phyloP scores from a whole-genome alignment of 805 yeast species.

The Wickerhamomyces rabaulensis region DNA sequence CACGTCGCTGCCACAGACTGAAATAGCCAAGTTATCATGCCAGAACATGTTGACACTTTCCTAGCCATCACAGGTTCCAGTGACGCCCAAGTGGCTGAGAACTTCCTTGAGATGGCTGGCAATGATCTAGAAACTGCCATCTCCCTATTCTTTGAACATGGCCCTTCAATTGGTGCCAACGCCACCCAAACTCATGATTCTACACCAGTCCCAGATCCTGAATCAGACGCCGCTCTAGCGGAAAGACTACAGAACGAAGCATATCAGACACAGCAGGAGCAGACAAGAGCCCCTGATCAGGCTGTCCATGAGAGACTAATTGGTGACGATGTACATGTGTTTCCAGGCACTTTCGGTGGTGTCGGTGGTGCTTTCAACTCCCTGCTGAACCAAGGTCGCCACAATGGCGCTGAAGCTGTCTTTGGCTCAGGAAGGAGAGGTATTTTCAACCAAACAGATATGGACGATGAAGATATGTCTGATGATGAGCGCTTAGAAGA shows the following conservation, averaged over 20 bases:
- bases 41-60: slow-evolving; percentile 62
- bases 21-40: slow-evolving; percentile 16
- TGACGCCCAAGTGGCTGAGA: slow-evolving; percentile 63
- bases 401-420: slow-evolving; percentile 16
- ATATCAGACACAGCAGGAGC: slow-evolving; percentile 25
- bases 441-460: slow-evolving; percentile 31
- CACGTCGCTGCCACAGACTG: too few species aligned
- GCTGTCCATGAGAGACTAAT: slow-evolving; percentile 75
- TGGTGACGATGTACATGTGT: slow-evolving; percentile 36
- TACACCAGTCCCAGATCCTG: slow-evolving; percentile 6
- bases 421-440: slow-evolving; percentile 30
- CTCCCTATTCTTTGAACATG: slow-evolving; percentile 72
- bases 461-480: slow-evolving; percentile 8
- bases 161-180: slow-evolving; percentile 26
- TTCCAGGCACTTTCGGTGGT: slow-evolving; percentile 33
- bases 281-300: slow-evolving; percentile 63
- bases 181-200: slow-evolving; percentile 1
- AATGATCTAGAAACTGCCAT: slow-evolving; percentile 81
- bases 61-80: slow-evolving; percentile 77
- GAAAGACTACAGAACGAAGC: slow-evolving; percentile 60
- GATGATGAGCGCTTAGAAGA: slow-evolving; percentile 26
- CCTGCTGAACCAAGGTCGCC: slow-evolving; percentile 1
- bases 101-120: slow-evolving; percentile 74
- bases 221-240: slow-evolving; percentile 51
- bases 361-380: slow-evolving; percentile 28